A percentile compares a stretch with the other conserved stretches of the same genome.
Evolutionary conservation across 129 eudicot genomes (phyloP).

Genomic region (Flaveria bidentis): DNA sequence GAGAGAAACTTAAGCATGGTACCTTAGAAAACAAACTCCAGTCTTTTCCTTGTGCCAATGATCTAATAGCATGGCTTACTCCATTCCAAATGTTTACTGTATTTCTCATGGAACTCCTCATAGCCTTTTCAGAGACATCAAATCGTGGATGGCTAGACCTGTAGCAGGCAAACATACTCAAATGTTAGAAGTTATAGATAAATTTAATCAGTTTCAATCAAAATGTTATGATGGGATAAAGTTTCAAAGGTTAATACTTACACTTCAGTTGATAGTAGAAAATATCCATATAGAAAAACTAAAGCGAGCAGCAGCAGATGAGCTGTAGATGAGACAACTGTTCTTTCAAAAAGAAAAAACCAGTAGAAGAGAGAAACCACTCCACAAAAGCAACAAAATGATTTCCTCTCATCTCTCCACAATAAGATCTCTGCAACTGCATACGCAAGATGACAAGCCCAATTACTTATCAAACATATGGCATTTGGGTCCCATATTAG

Average conservation of each 20-base stretch:
- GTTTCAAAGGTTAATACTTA: slow-evolving; percentile 43
- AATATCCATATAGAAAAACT: slow-evolving; percentile 45
- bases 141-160: slow-evolving; percentile 32
- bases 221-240: not conserved
- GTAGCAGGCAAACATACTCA: not conserved
- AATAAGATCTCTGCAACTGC: slow-evolving; percentile 92
- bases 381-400: slow-evolving; percentile 60
- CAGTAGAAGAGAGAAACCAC: slow-evolving; percentile 62
- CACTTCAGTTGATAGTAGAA: slow-evolving; percentile 41
- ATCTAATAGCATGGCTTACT: slow-evolving; percentile 32
- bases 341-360: slow-evolving; percentile 73
- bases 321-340: slow-evolving; percentile 67
- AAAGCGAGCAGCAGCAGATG: slow-evolving; percentile 55
- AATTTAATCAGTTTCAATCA: not conserved
- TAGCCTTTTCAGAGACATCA: slow-evolving; percentile 55
- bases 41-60: slow-evolving; percentile 66
- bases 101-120: slow-evolving; percentile 37
- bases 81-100: slow-evolving; percentile 49
- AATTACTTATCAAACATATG: too few relatives aligned
- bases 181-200: slow-evolving; percentile 11
- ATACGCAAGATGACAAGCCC: slow-evolving; percentile 13
- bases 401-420: slow-evolving; percentile 91
- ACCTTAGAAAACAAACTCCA: slow-evolving; percentile 78
- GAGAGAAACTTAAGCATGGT: not conserved
- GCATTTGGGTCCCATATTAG: too few relatives aligned